Base-by-base conservation (phyloP, 139 green algal species). In the Haematococcus lacustris region DNA sequence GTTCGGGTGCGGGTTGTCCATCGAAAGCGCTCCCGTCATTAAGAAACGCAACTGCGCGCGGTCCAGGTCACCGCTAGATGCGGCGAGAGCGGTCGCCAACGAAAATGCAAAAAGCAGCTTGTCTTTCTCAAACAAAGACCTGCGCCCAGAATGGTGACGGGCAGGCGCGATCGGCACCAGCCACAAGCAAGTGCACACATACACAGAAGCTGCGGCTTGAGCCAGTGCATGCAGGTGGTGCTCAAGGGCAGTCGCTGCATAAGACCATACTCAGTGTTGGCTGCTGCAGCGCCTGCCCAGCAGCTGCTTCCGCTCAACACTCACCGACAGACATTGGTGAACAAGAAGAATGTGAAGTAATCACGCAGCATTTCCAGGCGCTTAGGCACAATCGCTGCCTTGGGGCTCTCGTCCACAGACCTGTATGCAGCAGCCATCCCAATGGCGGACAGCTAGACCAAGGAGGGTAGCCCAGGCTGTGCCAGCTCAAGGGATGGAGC, bases 51-150 rank as follows among this genome's bases (percentile, higher is more conserved):
- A 78, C 63, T 87, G 80, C 1, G 68, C 66, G 1, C 81, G 71
- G 13, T 81, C 63, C 21, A 86, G 53, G 63, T 79, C 73, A 3
- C 84, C 86, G 6, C 74, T 51, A 1, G 78, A 70, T 17, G 66
- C 71, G 61, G 81, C 66, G 32, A 88, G 51, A 32, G 73, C 76
- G 1, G 79, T 72, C 1, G 71, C 74, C 60, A 93, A 78, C 0
- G 62, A 75, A 51, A 93, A 82, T 0, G 85, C 76, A 53, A 93
- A 92, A 51, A 94, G 76, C 64, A 94, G 85, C 80, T 93, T 93
- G 82, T 94, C 86, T 72, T 92, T 91, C 74, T 92, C 89, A 71
- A 94, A 94, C 50, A 94, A 77, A 0, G 78, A 89, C 32, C 89
- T 85, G 82, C 39, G 74, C 23, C 2, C 33, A 28, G 3, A 37